Evolutionary conservation across 306 rosid genomes (phyloP).

Genomic region (Arachis hypogaea): DNA sequence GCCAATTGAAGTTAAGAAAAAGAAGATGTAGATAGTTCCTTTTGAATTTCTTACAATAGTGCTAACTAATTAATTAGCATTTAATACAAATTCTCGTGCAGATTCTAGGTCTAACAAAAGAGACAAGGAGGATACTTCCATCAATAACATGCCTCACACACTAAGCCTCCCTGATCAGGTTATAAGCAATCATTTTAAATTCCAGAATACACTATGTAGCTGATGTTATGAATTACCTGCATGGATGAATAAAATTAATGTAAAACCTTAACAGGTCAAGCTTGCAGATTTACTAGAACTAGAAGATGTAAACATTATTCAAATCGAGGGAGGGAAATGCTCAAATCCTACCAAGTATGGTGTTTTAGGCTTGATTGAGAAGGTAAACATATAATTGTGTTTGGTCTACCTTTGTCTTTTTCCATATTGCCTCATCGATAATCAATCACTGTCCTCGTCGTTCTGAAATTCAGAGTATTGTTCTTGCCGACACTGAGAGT

Average conservation of each 20-base stretch:
- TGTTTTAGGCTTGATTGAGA: slow-evolving; percentile 89
- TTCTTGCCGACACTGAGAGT: slow-evolving; percentile 73
- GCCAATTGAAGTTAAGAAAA: not conserved
- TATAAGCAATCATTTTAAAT: slow-evolving; percentile 27
- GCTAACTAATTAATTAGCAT: not conserved
- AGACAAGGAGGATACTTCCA: slow-evolving; percentile 79
- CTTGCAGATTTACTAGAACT: slow-evolving; percentile 84
- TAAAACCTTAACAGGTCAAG: slow-evolving; percentile 62
- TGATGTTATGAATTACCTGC: slow-evolving; percentile 11
- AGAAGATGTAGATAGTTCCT: not conserved
- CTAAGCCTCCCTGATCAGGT: slow-evolving; percentile 96
- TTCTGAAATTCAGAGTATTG: slow-evolving; percentile 87
- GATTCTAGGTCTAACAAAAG: slow-evolving; percentile 79
- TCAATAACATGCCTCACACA: slow-evolving; percentile 80
- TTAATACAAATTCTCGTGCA: slow-evolving; percentile 33
- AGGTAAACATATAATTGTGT: slow-evolving; percentile 50
- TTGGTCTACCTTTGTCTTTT: too few relatives aligned
- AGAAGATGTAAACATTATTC: slow-evolving; percentile 86
- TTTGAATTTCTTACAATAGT: not conserved
- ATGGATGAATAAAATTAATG: slow-evolving; percentile 21
- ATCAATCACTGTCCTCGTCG: slow-evolving; percentile 87
- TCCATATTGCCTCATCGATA: slow-evolving; percentile 42
- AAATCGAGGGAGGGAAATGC: slow-evolving; percentile 95
- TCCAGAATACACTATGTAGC: not conserved
- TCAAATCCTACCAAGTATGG: slow-evolving; percentile 83